phyloP scores from a whole-genome alignment of 2,329 filamentous ascomycete species.

The Phyllosticta ampelicida region DNA sequence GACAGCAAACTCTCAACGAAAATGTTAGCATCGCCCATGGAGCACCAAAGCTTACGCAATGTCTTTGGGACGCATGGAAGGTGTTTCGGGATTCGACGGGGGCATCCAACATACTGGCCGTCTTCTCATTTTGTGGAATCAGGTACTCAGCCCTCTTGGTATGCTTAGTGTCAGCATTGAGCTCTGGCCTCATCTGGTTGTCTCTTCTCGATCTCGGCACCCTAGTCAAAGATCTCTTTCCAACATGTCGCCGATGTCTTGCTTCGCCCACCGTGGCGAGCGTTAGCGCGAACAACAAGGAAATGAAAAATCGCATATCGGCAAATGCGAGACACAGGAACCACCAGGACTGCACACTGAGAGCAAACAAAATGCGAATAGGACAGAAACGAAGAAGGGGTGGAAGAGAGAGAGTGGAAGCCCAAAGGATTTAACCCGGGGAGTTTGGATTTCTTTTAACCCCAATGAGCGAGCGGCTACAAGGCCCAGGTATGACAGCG shows the following conservation, averaged over 20 bases:
- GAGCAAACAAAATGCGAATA: no score
- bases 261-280: slow-evolving; percentile 13
- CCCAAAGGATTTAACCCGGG: neutral
- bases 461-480: neutral
- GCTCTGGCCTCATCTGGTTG: slow-evolving; percentile 13
- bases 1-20: slow-evolving; percentile 46
- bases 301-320: neutral
- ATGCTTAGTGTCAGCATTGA: neutral
- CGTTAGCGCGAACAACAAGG: neutral
- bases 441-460: neutral
- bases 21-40: slow-evolving; percentile 28
- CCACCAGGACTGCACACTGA: no score
- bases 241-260: neutral
- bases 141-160: slow-evolving; percentile 15
- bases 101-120: slow-evolving; percentile 23
- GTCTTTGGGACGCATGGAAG: no score
- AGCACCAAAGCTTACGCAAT: no score
- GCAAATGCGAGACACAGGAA: neutral
- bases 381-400: neutral
- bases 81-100: no score
- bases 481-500: neutral
- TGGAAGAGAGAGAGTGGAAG: neutral
- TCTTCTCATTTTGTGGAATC: slow-evolving; percentile 33
- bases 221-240: slow-evolving; percentile 10
- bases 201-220: slow-evolving; percentile 19